Evolutionary conservation across 2,329 filamentous ascomycete species (phyloP).

Genomic region (Periconia digitata): DNA sequence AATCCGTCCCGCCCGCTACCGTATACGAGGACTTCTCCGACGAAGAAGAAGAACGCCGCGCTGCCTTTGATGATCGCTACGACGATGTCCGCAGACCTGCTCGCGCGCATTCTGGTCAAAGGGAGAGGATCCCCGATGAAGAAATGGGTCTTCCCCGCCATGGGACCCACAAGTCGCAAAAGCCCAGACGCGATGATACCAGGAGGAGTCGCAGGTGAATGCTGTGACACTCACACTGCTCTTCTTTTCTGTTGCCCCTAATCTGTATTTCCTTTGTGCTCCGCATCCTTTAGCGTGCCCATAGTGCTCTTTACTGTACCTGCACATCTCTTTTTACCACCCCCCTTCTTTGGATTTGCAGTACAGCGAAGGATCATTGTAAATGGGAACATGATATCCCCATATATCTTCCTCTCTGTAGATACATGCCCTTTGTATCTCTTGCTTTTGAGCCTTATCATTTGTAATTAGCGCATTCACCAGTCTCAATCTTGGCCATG

Average conservation of each 20-base stretch:
- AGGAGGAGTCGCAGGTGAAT: background rate
- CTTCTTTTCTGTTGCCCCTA: background rate
- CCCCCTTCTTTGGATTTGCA: too few relatives aligned
- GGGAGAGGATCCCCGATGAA: constrained; percentile 30
- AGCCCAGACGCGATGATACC: background rate
- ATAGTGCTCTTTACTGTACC: too few relatives aligned
- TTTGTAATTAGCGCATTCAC: background rate
- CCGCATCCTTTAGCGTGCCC: too few relatives aligned
- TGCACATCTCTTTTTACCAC: too few relatives aligned
- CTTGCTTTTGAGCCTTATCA: too few relatives aligned
- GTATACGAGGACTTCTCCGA: constrained; percentile 50
- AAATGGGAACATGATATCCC: too few relatives aligned
- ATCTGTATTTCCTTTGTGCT: too few relatives aligned
- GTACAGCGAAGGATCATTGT: too few relatives aligned
- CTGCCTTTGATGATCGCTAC: constrained; percentile 22
- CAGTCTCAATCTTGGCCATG: too few relatives aligned
- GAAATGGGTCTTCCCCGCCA: constrained; percentile 33
- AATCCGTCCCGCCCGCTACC: constrained; percentile 43
- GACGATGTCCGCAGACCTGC: constrained; percentile 34
- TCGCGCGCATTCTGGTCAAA: constrained; percentile 29
- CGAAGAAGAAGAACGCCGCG: constrained; percentile 35
- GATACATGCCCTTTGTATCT: too few relatives aligned
- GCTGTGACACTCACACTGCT: background rate
- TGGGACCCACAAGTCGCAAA: constrained; percentile 19
- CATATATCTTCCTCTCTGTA: too few relatives aligned